Percentiles rank a stretch among this genome's conserved stretches.
phyloP scores from a whole-genome alignment of 768 basidiomycete genomes.

The Pleurotus pulmonarius region DNA sequence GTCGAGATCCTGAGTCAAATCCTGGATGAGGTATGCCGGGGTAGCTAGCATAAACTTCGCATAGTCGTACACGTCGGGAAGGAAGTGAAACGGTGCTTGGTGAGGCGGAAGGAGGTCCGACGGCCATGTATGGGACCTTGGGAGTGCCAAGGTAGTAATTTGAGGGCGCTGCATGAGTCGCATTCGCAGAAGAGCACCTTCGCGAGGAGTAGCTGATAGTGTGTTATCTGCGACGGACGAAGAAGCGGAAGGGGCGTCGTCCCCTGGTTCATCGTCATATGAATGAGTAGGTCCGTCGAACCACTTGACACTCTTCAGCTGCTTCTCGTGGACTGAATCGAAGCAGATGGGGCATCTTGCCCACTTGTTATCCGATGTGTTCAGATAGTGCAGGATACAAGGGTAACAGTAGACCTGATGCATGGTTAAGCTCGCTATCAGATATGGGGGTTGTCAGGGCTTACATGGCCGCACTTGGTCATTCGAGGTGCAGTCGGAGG shows the following conservation, averaged over 20 bases:
- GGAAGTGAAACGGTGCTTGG: constrained; percentile 93
- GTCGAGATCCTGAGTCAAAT: constrained; percentile 69
- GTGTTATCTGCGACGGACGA: constrained; percentile 29
- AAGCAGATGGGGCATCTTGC: constrained; percentile 95
- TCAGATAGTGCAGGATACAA: constrained; percentile 89
- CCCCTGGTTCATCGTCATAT: constrained; percentile 27
- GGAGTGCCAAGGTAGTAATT: constrained; percentile 92
- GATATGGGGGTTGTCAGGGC: constrained; percentile 28
- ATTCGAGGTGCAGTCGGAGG: constrained; percentile 86
- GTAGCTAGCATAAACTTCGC: constrained; percentile 97
- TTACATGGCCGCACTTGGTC: constrained; percentile 97
- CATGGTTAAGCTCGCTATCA: constrained; percentile 4
- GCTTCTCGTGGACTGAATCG: constrained; percentile 85
- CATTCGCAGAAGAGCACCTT: constrained; percentile 71
- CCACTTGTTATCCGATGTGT: constrained; percentile 84
- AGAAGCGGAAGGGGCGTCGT: constrained; percentile 33
- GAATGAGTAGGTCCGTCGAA: constrained; percentile 47
- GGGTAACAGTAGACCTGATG: constrained; percentile 89
- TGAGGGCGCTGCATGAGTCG: constrained; percentile 90
- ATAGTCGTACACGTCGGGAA: constrained; percentile 85
- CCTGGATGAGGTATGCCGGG: constrained; percentile 73
- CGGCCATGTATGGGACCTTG: constrained; percentile 90
- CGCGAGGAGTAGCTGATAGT: constrained; percentile 37
- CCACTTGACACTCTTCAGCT: constrained; percentile 94
- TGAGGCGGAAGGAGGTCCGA: constrained; percentile 89